A percentile compares a stretch with the other conserved stretches of the same genome.
phyloP scores from a whole-genome alignment of 805 yeast species.

The Candida sakaeoensis region DNA sequence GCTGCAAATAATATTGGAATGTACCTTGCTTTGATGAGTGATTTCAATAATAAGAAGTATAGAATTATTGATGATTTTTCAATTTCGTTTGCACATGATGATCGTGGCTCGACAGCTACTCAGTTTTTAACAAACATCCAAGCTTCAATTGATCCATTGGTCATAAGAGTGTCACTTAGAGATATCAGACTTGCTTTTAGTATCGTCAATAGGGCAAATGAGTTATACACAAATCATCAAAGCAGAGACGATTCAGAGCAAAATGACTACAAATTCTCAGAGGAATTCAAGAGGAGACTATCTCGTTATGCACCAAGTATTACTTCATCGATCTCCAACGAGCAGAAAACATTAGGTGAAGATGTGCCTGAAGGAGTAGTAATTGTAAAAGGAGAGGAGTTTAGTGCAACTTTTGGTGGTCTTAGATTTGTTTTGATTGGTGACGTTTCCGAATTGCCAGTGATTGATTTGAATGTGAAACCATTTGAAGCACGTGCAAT shows the following conservation, averaged over 20 bases:
- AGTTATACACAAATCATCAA: slow-evolving; percentile 36
- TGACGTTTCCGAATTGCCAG: slow-evolving; percentile 87
- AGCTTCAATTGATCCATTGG: slow-evolving; percentile 71
- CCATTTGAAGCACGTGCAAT: slow-evolving; percentile 66
- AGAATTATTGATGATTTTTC: slow-evolving; percentile 89
- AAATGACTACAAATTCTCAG: slow-evolving; percentile 45
- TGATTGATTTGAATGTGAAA: slow-evolving; percentile 68
- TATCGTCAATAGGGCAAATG: slow-evolving; percentile 70
- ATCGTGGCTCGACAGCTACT: slow-evolving; percentile 57
- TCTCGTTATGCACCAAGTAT: slow-evolving; percentile 70
- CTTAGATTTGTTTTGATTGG: slow-evolving; percentile 80
- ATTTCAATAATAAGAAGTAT: slow-evolving; percentile 55
- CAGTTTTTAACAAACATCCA: slow-evolving; percentile 61
- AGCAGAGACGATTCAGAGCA: slow-evolving; percentile 13
- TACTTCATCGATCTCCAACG: slow-evolving; percentile 45
- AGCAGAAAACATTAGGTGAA: slow-evolving; percentile 13
- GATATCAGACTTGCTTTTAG: slow-evolving; percentile 79
- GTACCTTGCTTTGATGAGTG: slow-evolving; percentile 75
- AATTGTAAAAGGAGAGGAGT: slow-evolving; percentile 63
- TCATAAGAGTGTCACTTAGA: slow-evolving; percentile 77
- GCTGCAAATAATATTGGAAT: slow-evolving; percentile 79
- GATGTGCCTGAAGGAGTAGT: slow-evolving; percentile 28
- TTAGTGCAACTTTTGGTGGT: slow-evolving; percentile 68
- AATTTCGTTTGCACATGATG: slow-evolving; percentile 67
- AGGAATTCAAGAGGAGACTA: slow-evolving; percentile 58